Percentiles rank a stretch among this genome's conserved stretches.
Conservation (phyloP, 1,139 yeast genomes). For the Pichia norvegensis region DNA sequence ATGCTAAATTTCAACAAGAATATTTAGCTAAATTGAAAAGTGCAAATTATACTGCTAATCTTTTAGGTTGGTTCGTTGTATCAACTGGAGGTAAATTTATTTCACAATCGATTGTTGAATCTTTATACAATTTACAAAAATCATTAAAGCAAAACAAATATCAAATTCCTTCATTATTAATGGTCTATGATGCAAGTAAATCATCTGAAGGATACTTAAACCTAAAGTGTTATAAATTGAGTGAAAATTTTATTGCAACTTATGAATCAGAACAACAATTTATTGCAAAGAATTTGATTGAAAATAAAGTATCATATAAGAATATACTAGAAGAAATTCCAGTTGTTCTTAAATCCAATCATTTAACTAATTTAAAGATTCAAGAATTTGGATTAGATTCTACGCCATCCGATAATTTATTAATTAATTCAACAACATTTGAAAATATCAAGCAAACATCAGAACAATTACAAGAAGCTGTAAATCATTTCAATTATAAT, state of each 20-base stretch:
- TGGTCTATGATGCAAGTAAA: conserved; percentile 69
- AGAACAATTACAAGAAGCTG: conserved; percentile 64
- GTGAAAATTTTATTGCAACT: conserved; percentile 51
- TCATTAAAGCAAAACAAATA: conserved; percentile 29
- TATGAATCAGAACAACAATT: conserved; percentile 45
- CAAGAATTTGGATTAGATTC: conserved; percentile 19
- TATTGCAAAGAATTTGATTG: conserved; percentile 57
- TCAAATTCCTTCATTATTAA: conserved; percentile 50
- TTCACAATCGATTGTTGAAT: conserved; percentile 58
- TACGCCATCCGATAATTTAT: conserved; percentile 26
- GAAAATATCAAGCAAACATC: conserved; percentile 33
- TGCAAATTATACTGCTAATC: conserved; percentile 62
- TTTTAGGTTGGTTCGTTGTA: conserved; percentile 79
- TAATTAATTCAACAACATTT: conserved; percentile 34
- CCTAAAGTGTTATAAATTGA: conserved; percentile 63
- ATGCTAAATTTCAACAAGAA: conserved; percentile 64
- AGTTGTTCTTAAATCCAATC: conserved; percentile 54
- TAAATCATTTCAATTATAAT: conserved; percentile 74
- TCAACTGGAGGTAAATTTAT: conserved; percentile 63
- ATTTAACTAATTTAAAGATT: conserved; percentile 33
- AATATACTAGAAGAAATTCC: conserved; percentile 71
- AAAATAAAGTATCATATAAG: conserved; percentile 54
- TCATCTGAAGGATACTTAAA: conserved; percentile 52
- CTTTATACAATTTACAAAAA: conserved; percentile 56
- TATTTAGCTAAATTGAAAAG: conserved; percentile 54